Percentiles rank a stretch among this genome's conserved stretches.
Conservation (phyloP, 805 yeast genomes). For the Metschnikowia henanensis region DNA sequence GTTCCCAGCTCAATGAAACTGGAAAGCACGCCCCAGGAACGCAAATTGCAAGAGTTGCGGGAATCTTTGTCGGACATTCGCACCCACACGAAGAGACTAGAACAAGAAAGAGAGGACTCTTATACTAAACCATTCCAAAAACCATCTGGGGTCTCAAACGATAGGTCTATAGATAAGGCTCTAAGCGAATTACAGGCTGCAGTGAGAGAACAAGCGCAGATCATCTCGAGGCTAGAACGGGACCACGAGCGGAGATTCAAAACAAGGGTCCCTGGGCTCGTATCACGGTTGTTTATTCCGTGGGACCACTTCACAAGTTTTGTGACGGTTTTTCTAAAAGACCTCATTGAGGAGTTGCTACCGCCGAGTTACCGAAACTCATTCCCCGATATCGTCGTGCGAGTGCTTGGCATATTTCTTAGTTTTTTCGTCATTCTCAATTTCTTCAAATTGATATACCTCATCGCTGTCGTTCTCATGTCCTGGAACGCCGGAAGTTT, state of each 20-base stretch:
- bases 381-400: conserved; percentile 1
- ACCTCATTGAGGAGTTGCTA: conserved; percentile 4
- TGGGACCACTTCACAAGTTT: conserved; percentile 6
- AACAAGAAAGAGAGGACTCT: neutral
- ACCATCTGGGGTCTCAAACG: neutral
- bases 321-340: conserved; percentile 1
- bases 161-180: conserved; percentile 1
- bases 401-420: conserved; percentile 4
- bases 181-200: conserved; percentile 7
- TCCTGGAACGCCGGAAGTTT: no score
- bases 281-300: conserved; percentile 2
- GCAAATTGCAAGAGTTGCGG: neutral
- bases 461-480: conserved; percentile 2
- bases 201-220: conserved; percentile 6
- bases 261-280: neutral
- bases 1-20: no score
- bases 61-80: conserved; percentile 4
- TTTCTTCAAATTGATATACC: conserved; percentile 12
- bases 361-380: neutral
- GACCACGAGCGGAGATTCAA: conserved; percentile 1
- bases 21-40: neutral
- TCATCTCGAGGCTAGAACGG: conserved; percentile 6
- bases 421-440: conserved; percentile 6
- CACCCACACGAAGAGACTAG: neutral
- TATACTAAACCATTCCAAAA: neutral